A percentile compares a stretch with the other conserved stretches of the same genome.
Evolutionary conservation across 2,329 filamentous ascomycete genomes (phyloP).

Genomic region (Periconia sp.): DNA sequence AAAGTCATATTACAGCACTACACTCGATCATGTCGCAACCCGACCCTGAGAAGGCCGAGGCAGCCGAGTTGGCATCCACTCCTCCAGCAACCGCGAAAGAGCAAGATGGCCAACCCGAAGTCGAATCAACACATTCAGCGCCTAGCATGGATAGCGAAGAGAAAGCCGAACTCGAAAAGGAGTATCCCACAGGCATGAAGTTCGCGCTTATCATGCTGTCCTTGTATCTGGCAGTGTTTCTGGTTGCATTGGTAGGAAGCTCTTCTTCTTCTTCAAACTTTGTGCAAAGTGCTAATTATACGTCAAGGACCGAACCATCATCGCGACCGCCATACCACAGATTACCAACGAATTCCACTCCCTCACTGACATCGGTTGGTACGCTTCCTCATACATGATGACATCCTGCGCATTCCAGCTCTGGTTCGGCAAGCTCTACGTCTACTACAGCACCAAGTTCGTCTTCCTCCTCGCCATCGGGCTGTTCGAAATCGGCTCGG

Average conservation of each 20-base stretch:
- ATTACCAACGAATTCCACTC: background rate
- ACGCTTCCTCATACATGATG: background rate
- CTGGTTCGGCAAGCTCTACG: conserved; percentile 23
- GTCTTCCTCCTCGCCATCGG: conserved; percentile 34
- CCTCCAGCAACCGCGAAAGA: background rate
- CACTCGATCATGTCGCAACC: background rate
- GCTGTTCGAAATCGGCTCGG: conserved; percentile 44
- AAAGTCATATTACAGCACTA: background rate
- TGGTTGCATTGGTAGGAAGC: background rate
- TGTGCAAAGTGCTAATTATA: background rate
- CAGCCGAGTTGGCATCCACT: background rate
- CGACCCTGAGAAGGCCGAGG: background rate
- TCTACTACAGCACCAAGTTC: conserved; percentile 36
- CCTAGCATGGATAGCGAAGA: background rate
- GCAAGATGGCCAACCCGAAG: too few relatives aligned
- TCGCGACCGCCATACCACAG: background rate
- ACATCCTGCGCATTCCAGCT: background rate
- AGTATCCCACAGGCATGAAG: background rate
- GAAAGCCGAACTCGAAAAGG: background rate
- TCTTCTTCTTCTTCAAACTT: background rate
- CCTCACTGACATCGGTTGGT: background rate
- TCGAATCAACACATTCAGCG: background rate
- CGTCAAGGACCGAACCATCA: background rate
- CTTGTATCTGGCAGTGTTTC: background rate
- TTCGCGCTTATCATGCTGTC: background rate